Percentiles rank a stretch among this genome's conserved stretches.
These are phyloP conservation scores for Bondarzewia mesenterica DNA, from an alignment of 1,284 basidiomycete species.

Conservation along the genomic window DNA sequence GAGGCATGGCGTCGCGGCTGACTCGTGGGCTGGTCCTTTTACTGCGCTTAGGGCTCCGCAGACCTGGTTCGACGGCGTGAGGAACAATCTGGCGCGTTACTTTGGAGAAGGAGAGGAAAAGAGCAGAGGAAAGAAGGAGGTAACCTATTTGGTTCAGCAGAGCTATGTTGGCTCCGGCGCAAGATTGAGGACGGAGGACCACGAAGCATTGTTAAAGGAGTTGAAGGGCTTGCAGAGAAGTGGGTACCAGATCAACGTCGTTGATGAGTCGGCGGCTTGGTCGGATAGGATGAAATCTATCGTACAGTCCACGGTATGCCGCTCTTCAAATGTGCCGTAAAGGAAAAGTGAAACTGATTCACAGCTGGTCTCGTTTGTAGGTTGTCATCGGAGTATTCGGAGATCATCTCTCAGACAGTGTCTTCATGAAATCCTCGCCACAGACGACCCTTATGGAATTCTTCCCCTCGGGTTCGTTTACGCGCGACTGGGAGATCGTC, in stretches of 20 bases:
- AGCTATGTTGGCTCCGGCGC: slow-evolving; percentile 28
- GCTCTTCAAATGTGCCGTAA: not conserved
- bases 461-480: slow-evolving; percentile 67
- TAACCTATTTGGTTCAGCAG: slow-evolving; percentile 71
- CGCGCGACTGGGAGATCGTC: slow-evolving; percentile 61
- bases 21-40: slow-evolving; percentile 50
- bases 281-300: slow-evolving; percentile 55
- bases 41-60: slow-evolving; percentile 42
- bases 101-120: slow-evolving; percentile 22
- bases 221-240: slow-evolving; percentile 45
- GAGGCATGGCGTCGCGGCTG: slow-evolving; percentile 25
- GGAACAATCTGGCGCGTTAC: slow-evolving; percentile 14
- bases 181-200: slow-evolving; percentile 38
- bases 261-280: slow-evolving; percentile 53
- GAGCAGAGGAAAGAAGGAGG: slow-evolving; percentile 20
- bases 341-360: slow-evolving; percentile 2
- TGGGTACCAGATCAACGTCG: slow-evolving; percentile 60
- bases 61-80: slow-evolving; percentile 70
- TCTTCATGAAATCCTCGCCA: slow-evolving; percentile 60
- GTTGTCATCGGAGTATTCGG: slow-evolving; percentile 70
- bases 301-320: slow-evolving; percentile 61
- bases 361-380: slow-evolving; percentile 25
- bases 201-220: slow-evolving; percentile 40
- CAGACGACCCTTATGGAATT: slow-evolving; percentile 70
- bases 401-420: slow-evolving; percentile 59